Percentiles rank a stretch among this genome's conserved stretches.
phyloP scores from a whole-genome alignment of 1,139 yeast genomes.

The Scheffersomyces quercinus region DNA sequence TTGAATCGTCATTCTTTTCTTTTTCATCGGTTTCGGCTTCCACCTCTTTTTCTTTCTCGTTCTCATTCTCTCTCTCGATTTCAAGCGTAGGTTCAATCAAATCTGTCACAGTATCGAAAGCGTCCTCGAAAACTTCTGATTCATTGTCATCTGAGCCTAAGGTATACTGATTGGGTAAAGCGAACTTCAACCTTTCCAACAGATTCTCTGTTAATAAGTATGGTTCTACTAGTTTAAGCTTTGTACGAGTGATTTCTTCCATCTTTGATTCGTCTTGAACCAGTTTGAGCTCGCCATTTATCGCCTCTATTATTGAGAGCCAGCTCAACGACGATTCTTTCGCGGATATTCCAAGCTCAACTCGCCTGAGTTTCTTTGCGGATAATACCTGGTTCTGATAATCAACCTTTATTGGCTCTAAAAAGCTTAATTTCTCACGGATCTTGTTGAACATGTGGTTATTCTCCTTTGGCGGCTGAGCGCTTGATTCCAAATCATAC shows the following conservation, averaged over 20 bases:
- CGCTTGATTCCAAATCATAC: neutral
- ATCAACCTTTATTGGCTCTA: constrained; percentile 33
- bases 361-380: constrained; percentile 7
- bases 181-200: constrained; percentile 41
- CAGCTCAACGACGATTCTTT: constrained; percentile 17
- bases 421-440: constrained; percentile 22
- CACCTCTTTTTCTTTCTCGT: constrained; percentile 5
- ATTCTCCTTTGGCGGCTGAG: neutral
- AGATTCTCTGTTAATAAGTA: constrained; percentile 51
- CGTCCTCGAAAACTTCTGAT: neutral
- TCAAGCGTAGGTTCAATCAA: constrained; percentile 9
- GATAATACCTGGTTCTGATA: constrained; percentile 21
- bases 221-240: constrained; percentile 45
- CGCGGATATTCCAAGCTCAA: constrained; percentile 8
- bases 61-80: constrained; percentile 1
- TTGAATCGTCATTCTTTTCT: constrained; percentile 12
- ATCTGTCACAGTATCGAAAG: constrained; percentile 1
- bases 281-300: constrained; percentile 30
- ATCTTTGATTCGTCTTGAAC: constrained; percentile 32
- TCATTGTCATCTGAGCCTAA: neutral
- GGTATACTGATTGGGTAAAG: constrained; percentile 7
- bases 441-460: neutral
- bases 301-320: constrained; percentile 25
- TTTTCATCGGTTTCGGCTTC: constrained; percentile 7
- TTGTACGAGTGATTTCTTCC: constrained; percentile 36